phyloP scores from a whole-genome alignment of 331 rosid species.

The Telfairia occidentalis region DNA sequence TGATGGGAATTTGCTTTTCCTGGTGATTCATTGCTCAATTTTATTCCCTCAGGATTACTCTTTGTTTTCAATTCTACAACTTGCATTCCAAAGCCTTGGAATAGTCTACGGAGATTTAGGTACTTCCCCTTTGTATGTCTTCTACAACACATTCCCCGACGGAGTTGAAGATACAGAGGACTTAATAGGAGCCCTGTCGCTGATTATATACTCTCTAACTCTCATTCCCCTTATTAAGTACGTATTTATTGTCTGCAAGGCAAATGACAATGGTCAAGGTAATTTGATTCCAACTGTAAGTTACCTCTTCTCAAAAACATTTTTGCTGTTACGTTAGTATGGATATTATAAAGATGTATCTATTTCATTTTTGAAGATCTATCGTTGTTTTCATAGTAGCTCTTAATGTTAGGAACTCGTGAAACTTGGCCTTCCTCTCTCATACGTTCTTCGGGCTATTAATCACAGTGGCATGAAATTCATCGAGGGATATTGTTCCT shows the following conservation, averaged over 20 bases:
- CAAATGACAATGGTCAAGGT: conserved; percentile 33
- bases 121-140: conserved; percentile 78
- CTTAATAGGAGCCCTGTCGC: conserved; percentile 23
- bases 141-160: conserved; percentile 54
- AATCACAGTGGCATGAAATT: background rate
- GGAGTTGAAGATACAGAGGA: conserved; percentile 49
- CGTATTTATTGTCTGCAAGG: conserved; percentile 22
- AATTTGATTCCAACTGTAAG: background rate
- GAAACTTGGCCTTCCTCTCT: background rate
- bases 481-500: background rate
- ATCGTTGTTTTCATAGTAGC: background rate
- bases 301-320: background rate
- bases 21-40: background rate
- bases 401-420: background rate
- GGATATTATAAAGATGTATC: background rate
- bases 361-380: background rate
- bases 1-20: background rate
- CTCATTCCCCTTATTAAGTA: conserved; percentile 22
- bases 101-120: conserved; percentile 60
- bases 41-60: background rate
- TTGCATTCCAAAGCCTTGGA: conserved; percentile 75
- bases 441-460: background rate
- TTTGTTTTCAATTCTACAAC: conserved; percentile 17
- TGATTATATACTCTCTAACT: conserved; percentile 25
- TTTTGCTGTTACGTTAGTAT: background rate